Evolutionary conservation across 164 flowering plant genomes (phyloP).

Genomic region (Vitis cinerea): DNA sequence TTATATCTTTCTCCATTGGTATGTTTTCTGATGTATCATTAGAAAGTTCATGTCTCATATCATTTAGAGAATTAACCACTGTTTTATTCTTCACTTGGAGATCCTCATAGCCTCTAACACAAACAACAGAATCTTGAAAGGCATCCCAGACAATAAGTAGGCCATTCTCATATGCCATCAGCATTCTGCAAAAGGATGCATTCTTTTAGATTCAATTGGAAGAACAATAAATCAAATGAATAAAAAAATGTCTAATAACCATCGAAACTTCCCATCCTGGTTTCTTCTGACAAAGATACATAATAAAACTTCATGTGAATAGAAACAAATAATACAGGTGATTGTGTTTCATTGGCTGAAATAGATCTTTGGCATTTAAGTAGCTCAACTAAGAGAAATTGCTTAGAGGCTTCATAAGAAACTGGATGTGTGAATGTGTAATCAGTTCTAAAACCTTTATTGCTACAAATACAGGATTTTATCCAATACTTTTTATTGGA

Average conservation of each 20-base stretch:
- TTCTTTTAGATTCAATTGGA: neutral
- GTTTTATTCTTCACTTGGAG: conserved; percentile 45
- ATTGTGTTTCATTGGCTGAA: too few relatives aligned
- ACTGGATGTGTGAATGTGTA: too few relatives aligned
- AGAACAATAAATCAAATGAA: neutral
- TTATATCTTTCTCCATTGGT: conserved; percentile 74
- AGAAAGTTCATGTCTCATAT: conserved; percentile 8
- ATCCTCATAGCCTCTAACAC: conserved; percentile 62
- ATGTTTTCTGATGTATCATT: conserved; percentile 32
- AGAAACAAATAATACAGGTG: too few relatives aligned
- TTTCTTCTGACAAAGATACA: neutral
- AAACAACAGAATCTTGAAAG: conserved; percentile 47
- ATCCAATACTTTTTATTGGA: too few relatives aligned
- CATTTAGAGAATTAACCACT: conserved; percentile 24
- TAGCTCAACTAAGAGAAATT: too few relatives aligned
- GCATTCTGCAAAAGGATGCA: conserved; percentile 45
- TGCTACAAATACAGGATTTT: too few relatives aligned
- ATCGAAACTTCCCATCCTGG: neutral
- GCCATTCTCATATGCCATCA: conserved; percentile 81
- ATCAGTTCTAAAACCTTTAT: too few relatives aligned
- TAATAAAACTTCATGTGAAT: neutral
- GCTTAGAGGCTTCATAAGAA: too few relatives aligned
- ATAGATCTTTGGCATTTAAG: too few relatives aligned
- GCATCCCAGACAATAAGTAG: conserved; percentile 81
- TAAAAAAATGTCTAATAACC: neutral